Percentiles rank a stretch among this genome's conserved stretches.
Evolutionary conservation across 495 filamentous ascomycete species (phyloP).

Genomic region (Penicillium samsonianum): DNA sequence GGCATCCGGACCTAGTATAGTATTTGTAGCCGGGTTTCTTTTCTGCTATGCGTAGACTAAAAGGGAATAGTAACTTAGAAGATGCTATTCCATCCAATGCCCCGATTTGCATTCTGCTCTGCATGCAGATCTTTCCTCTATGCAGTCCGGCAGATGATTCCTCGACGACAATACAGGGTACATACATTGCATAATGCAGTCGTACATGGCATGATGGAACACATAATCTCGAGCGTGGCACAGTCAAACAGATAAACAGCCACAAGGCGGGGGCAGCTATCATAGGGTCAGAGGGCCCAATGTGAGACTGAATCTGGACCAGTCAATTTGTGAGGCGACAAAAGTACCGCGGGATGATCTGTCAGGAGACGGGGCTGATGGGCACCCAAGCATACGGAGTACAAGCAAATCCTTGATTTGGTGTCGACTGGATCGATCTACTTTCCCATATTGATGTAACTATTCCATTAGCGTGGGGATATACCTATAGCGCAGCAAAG

Average conservation of each 20-base stretch:
- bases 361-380: slow-evolving; percentile 4
- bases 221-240: slow-evolving; percentile 23
- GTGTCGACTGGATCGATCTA: neutral
- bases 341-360: slow-evolving; percentile 15
- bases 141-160: slow-evolving; percentile 26
- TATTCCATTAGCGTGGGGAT: slow-evolving; percentile 3
- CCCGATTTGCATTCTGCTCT: slow-evolving; percentile 21
- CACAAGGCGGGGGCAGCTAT: slow-evolving; percentile 29
- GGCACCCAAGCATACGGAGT: neutral
- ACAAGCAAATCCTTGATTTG: slow-evolving; percentile 6
- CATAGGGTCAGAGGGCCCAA: neutral
- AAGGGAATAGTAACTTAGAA: slow-evolving; percentile 16
- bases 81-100: slow-evolving; percentile 21
- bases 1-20: neutral
- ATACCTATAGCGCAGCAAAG: neutral
- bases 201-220: slow-evolving; percentile 9
- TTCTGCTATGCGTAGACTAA: neutral
- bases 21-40: neutral
- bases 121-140: slow-evolving; percentile 24
- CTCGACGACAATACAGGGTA: slow-evolving; percentile 16
- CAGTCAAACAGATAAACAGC: slow-evolving; percentile 26
- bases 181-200: slow-evolving; percentile 11
- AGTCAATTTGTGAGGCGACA: slow-evolving; percentile 18
- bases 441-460: neutral
- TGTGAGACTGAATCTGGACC: slow-evolving; percentile 21